phyloP scores from a whole-genome alignment of 306 rosid species.

The Vigna unguiculata region DNA sequence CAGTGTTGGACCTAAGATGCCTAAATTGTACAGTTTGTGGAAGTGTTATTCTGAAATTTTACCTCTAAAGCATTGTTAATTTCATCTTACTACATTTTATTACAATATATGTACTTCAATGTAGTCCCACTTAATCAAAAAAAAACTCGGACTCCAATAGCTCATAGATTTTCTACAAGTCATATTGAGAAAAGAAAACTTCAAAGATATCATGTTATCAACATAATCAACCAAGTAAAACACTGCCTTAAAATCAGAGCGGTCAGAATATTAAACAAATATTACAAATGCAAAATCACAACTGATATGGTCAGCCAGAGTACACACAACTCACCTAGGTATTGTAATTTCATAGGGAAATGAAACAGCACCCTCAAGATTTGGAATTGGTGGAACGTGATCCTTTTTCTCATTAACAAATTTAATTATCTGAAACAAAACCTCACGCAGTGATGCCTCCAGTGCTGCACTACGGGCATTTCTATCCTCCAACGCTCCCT shows the following conservation, averaged over 20 bases:
- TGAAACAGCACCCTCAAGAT: conserved; percentile 70
- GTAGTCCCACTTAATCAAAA: conserved; percentile 27
- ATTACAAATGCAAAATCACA: conserved; percentile 12
- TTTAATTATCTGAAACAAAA: conserved; percentile 88
- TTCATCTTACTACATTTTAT: neutral
- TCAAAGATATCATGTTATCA: conserved; percentile 24
- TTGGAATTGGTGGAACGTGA: conserved; percentile 92
- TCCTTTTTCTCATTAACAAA: conserved; percentile 98
- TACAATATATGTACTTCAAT: conserved; percentile 30
- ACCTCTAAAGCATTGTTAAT: conserved; percentile 8
- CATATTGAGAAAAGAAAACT: neutral
- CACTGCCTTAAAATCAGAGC: conserved; percentile 3
- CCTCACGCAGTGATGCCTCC: conserved; percentile 88
- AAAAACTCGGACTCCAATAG: neutral
- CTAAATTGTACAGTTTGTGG: conserved; percentile 3
- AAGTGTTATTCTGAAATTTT: conserved; percentile 8
- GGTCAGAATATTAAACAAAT: conserved; percentile 14
- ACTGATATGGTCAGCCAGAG: neutral
- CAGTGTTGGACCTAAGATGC: conserved; percentile 14
- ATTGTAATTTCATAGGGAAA: conserved; percentile 90
- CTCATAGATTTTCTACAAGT: neutral
- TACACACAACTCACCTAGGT: conserved; percentile 69
- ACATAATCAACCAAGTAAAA: conserved; percentile 28
- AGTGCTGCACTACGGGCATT: conserved; percentile 77
- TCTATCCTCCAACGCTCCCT: conserved; percentile 76